phyloP scores from a whole-genome alignment of 495 filamentous ascomycete genomes.

The Ramalina intermedia region DNA sequence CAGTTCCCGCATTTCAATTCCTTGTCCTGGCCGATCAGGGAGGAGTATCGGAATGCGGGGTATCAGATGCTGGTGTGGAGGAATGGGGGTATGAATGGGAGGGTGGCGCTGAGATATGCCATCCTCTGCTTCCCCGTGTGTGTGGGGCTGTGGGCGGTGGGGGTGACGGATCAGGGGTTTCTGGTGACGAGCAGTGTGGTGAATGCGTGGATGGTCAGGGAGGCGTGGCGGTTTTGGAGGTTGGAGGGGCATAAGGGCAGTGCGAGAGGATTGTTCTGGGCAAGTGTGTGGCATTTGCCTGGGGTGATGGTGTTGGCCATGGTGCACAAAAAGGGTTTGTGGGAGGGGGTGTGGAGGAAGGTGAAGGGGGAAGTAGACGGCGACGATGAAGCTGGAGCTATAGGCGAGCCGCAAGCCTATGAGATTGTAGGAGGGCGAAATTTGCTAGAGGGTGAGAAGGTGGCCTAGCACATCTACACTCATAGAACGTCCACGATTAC shows the following conservation, averaged over 20 bases:
- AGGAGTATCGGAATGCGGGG: conserved; percentile 79
- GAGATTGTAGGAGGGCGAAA: no score
- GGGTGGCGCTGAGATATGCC: conserved; percentile 82
- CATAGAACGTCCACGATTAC: no score
- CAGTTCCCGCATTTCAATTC: conserved; percentile 98
- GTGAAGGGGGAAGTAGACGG: conserved; percentile 43
- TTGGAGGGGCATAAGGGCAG: conserved; percentile 63
- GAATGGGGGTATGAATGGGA: conserved; percentile 66
- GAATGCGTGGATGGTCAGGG: conserved; percentile 73
- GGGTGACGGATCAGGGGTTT: conserved; percentile 82
- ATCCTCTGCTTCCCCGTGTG: conserved; percentile 80
- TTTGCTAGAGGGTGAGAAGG: no score
- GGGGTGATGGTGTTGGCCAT: conserved; percentile 83
- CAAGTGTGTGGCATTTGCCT: conserved; percentile 92
- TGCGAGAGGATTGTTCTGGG: conserved; percentile 86
- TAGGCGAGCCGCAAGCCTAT: no score
- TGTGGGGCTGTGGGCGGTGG: conserved; percentile 59
- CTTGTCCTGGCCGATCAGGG: conserved; percentile 68
- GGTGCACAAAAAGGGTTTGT: conserved; percentile 87
- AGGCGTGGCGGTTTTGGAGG: conserved; percentile 73
- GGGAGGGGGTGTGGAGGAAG: conserved; percentile 67
- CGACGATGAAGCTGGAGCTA: conserved; percentile 19
- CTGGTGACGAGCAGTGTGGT: conserved; percentile 64
- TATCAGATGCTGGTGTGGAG: conserved; percentile 86
- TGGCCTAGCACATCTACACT: no score